Conservation (phyloP, 345 rosid genomes). For the Populus pruinosa region DNA sequence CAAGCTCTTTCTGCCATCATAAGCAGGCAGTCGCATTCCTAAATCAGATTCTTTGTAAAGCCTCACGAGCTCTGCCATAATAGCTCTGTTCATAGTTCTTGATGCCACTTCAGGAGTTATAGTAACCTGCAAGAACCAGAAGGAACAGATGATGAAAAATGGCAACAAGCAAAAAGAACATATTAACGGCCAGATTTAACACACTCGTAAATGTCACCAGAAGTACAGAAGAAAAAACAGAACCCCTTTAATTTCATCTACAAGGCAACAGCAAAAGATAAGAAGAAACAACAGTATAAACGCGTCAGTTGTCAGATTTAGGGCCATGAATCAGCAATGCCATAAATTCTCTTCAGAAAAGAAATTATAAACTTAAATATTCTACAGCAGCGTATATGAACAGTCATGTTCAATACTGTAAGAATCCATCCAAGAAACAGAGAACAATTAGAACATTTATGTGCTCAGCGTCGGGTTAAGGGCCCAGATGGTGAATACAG, state of each 20-base stretch:
- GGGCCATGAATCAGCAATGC: conserved; percentile 31
- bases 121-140: conserved; percentile 73
- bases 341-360: conserved; percentile 12
- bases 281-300: conserved; percentile 21
- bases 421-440: neutral
- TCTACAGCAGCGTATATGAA: conserved; percentile 1
- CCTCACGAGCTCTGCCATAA: conserved; percentile 89
- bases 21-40: conserved; percentile 94
- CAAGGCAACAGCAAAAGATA: conserved; percentile 29
- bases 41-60: conserved; percentile 81
- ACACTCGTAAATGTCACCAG: conserved; percentile 28
- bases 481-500: neutral
- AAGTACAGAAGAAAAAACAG: conserved; percentile 20
- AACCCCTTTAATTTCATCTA: conserved; percentile 33
- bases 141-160: conserved; percentile 26
- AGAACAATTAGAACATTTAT: neutral
- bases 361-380: neutral
- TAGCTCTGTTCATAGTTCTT: conserved; percentile 77
- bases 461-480: conserved; percentile 20
- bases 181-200: conserved; percentile 23
- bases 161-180: conserved; percentile 48
- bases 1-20: conserved; percentile 93
- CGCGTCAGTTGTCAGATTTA: conserved; percentile 33
- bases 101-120: conserved; percentile 94
- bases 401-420: neutral